Percentiles rank a stretch among this genome's conserved stretches.
phyloP scores from a whole-genome alignment of 495 filamentous ascomycete species.

The Penicillium robsamsonii region DNA sequence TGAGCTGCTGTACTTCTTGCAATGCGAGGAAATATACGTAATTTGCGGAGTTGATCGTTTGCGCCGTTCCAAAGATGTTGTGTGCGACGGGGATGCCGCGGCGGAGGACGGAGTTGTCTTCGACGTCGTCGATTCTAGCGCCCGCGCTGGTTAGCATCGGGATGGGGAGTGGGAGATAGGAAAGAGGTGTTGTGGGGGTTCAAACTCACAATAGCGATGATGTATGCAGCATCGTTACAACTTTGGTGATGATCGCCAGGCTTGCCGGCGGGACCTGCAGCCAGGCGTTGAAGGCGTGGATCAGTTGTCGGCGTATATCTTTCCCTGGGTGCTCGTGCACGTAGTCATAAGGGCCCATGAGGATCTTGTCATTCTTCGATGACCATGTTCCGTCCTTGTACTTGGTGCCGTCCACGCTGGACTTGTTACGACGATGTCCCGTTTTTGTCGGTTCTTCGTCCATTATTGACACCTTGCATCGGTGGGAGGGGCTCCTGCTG shows the following conservation, averaged over 20 bases:
- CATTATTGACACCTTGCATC: conserved; percentile 46
- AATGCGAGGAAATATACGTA: conserved; percentile 94
- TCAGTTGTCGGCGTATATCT: conserved; percentile 80
- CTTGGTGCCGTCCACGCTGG: conserved; percentile 50
- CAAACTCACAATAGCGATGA: conserved; percentile 70
- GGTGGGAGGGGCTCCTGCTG: conserved; percentile 26
- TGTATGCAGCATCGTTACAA: conserved; percentile 92
- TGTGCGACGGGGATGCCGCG: conserved; percentile 91
- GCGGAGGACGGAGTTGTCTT: conserved; percentile 79
- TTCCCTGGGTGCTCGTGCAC: conserved; percentile 84
- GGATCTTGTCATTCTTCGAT: conserved; percentile 69
- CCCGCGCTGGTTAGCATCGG: background rate
- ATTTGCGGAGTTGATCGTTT: conserved; percentile 97
- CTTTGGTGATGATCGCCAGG: conserved; percentile 78
- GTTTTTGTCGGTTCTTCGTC: conserved; percentile 44
- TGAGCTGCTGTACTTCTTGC: conserved; percentile 73
- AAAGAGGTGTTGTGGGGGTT: background rate
- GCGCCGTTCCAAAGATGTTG: conserved; percentile 89
- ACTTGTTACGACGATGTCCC: conserved; percentile 40
- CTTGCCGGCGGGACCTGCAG: conserved; percentile 76
- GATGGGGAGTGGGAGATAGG: background rate
- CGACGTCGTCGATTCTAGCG: conserved; percentile 78
- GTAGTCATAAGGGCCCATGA: conserved; percentile 87
- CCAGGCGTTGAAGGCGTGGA: conserved; percentile 89
- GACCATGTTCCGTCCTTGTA: conserved; percentile 61